These are phyloP conservation scores for Ramaria sp. DNA, from an alignment of 768 basidiomycete genomes.

Conservation along the genomic window DNA sequence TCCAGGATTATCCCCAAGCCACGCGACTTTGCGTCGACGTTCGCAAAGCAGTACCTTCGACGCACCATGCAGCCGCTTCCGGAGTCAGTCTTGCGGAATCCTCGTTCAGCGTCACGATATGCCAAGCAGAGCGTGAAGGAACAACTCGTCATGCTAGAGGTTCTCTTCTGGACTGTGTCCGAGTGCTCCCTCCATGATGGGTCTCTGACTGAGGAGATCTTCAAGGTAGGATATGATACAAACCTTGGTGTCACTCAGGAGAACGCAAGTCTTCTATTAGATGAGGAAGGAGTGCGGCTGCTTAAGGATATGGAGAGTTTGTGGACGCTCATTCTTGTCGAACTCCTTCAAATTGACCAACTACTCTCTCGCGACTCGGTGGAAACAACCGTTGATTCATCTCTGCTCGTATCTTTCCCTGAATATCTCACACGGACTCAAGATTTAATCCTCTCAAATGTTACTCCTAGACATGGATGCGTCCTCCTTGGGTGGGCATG, in stretches of 20 bases:
- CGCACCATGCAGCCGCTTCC: conserved; percentile 44
- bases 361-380: conserved; percentile 39
- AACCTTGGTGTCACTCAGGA: conserved; percentile 55
- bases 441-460: conserved; percentile 47
- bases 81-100: conserved; percentile 34
- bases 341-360: conserved; percentile 71
- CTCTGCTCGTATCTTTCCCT: conserved; percentile 51
- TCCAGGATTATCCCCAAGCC: conserved; percentile 56
- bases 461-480: conserved; percentile 54
- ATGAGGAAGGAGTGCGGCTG: conserved; percentile 61
- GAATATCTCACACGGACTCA: conserved; percentile 57
- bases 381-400: conserved; percentile 41
- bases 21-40: conserved; percentile 43
- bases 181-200: conserved; percentile 58
- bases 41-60: conserved; percentile 51
- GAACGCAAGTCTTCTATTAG: conserved; percentile 54
- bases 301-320: conserved; percentile 58
- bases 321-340: conserved; percentile 73
- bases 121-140: conserved; percentile 68
- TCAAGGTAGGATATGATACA: conserved; percentile 52
- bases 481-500: conserved; percentile 80
- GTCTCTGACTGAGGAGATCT: conserved; percentile 48
- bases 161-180: conserved; percentile 88
- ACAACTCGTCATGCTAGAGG: conserved; percentile 73
- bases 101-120: conserved; percentile 51